Conservation (phyloP, 257 asterid genomes). For the Lantana camara region DNA sequence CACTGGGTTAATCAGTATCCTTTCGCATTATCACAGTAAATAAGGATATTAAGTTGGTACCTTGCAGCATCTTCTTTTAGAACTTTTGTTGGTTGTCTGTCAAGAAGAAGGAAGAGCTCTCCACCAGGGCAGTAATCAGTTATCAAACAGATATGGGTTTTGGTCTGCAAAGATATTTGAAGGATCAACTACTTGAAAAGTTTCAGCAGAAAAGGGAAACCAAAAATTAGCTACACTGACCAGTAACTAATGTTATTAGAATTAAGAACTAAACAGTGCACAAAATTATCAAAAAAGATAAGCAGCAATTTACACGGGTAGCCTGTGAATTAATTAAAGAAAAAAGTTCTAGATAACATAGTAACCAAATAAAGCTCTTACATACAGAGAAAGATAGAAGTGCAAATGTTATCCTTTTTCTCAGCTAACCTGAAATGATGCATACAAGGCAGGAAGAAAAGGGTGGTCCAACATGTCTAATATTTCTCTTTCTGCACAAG, state of each 20-base stretch:
- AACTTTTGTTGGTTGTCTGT: slow-evolving; percentile 81
- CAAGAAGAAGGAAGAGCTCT: slow-evolving; percentile 87
- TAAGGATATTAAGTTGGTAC: slow-evolving; percentile 39
- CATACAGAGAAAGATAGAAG: slow-evolving; percentile 8
- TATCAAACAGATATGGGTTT: slow-evolving; percentile 85
- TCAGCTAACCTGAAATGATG: slow-evolving; percentile 88
- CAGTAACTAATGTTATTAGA: neutral
- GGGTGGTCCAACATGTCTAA: slow-evolving; percentile 98
- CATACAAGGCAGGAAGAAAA: slow-evolving; percentile 96
- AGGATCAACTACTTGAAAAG: slow-evolving; percentile 22
- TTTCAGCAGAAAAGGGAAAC: neutral
- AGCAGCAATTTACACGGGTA: neutral
- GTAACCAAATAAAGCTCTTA: neutral
- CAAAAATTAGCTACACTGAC: neutral
- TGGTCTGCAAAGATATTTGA: slow-evolving; percentile 62
- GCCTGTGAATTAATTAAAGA: neutral
- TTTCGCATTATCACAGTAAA: neutral
- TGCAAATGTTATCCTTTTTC: neutral
- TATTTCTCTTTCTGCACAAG: slow-evolving; percentile 98
- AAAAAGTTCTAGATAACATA: neutral
- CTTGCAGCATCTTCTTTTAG: slow-evolving; percentile 90
- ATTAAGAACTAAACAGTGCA: neutral
- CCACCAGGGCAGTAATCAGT: slow-evolving; percentile 96
- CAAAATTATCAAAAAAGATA: neutral
- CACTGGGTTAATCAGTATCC: neutral